phyloP scores from a whole-genome alignment of 2,329 filamentous ascomycete species.

The Alternaria angustiovoidea region DNA sequence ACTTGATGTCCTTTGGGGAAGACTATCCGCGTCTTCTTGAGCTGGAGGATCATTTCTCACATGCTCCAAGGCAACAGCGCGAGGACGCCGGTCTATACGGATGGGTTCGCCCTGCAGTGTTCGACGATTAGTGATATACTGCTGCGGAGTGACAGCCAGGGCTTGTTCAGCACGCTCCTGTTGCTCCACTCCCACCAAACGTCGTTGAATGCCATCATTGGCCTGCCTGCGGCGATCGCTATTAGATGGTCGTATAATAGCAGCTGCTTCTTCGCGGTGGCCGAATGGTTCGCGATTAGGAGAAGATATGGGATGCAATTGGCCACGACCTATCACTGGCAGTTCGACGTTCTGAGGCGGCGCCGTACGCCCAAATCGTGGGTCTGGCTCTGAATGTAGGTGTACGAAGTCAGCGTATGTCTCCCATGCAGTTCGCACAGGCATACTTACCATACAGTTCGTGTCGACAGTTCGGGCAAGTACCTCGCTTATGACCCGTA shows the following conservation, averaged over 20 bases:
- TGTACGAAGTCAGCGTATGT: too few relatives aligned
- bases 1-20: background rate
- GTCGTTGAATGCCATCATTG: background rate
- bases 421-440: too few relatives aligned
- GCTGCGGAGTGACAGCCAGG: background rate
- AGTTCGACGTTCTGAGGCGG: background rate
- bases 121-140: background rate
- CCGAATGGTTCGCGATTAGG: background rate
- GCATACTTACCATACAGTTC: conserved; percentile 4
- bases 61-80: background rate
- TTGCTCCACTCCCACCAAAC: background rate
- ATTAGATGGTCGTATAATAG: background rate
- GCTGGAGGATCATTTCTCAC: background rate
- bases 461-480: conserved; percentile 11
- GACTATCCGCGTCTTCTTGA: background rate
- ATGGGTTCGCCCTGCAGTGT: background rate
- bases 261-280: background rate
- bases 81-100: background rate
- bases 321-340: background rate
- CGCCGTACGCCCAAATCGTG: background rate
- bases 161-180: background rate
- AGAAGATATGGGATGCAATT: background rate
- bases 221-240: background rate
- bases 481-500: background rate
- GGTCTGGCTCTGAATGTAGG: background rate